A percentile compares a stretch with the other conserved stretches of the same genome.
Conservation (phyloP, 2,329 filamentous ascomycete genomes). For the Claviceps humidiphila region DNA sequence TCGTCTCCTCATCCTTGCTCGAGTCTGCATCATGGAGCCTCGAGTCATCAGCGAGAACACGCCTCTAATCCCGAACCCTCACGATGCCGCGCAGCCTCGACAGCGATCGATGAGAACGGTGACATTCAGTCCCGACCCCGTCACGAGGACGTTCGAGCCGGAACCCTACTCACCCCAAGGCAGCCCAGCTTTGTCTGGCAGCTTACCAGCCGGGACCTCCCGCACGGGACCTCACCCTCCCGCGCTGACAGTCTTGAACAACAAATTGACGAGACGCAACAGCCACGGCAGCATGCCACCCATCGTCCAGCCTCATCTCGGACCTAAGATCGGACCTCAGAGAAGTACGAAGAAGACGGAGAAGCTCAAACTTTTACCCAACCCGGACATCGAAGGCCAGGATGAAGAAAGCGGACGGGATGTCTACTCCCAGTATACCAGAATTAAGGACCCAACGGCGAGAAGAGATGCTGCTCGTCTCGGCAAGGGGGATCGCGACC, state of each 20-base stretch:
- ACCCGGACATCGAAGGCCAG: slow-evolving; percentile 62
- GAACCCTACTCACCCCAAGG: slow-evolving; percentile 20
- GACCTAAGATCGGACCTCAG: slow-evolving; percentile 78
- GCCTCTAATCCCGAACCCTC: slow-evolving; percentile 17
- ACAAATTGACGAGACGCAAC: slow-evolving; percentile 73
- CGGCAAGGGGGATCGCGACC: slow-evolving; percentile 82
- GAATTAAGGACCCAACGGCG: slow-evolving; percentile 93
- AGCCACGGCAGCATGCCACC: slow-evolving; percentile 49
- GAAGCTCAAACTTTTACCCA: slow-evolving; percentile 93
- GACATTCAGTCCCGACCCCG: slow-evolving; percentile 62
- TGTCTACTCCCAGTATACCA: slow-evolving; percentile 94
- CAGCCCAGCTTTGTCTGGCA: slow-evolving; percentile 10
- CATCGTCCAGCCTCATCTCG: slow-evolving; percentile 21
- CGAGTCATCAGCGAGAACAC: slow-evolving; percentile 19
- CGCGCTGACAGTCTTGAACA: slow-evolving; percentile 71
- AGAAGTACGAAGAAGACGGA: slow-evolving; percentile 90
- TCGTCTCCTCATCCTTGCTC: background rate
- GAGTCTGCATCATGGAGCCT: slow-evolving; percentile 12
- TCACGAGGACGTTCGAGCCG: slow-evolving; percentile 47
- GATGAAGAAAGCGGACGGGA: slow-evolving; percentile 91
- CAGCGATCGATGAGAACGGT: slow-evolving; percentile 47
- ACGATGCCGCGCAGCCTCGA: slow-evolving; percentile 18
- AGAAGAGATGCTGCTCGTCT: slow-evolving; percentile 81
- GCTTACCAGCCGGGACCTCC: slow-evolving; percentile 19
- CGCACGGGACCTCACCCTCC: slow-evolving; percentile 26